A percentile compares a stretch with the other conserved stretches of the same genome.
phyloP scores from a whole-genome alignment of 441 rosid species.

The Syzygium malaccense region DNA sequence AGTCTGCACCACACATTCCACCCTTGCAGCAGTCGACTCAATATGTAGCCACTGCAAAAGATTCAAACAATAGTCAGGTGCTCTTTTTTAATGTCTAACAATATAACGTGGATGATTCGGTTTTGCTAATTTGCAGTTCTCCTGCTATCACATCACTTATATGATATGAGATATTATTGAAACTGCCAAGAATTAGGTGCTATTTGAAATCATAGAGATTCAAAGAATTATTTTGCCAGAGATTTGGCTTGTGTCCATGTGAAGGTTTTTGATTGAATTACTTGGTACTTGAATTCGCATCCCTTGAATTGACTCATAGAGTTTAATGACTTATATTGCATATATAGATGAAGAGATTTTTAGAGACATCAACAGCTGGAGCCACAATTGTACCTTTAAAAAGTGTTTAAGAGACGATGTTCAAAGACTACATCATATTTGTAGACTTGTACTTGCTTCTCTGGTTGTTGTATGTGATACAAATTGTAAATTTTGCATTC shows the following conservation, averaged over 20 bases:
- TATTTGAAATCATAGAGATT: background rate
- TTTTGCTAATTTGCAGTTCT: background rate
- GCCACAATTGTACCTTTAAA: background rate
- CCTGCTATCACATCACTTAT: background rate
- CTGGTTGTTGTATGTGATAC: background rate
- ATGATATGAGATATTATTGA: background rate
- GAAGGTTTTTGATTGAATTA: background rate
- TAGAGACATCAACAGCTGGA: background rate
- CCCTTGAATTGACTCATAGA: background rate
- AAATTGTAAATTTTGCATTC: background rate
- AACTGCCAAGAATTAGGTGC: background rate
- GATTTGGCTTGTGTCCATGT: background rate
- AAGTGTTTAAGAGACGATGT: background rate
- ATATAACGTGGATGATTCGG: background rate
- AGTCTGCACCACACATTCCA: conserved; percentile 22
- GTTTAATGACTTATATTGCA: background rate
- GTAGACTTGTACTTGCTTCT: background rate
- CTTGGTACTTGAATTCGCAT: background rate
- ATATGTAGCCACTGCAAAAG: conserved; percentile 18
- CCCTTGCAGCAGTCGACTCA: conserved; percentile 29
- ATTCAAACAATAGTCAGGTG: conserved; percentile 36
- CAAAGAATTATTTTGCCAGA: background rate
- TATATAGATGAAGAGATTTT: background rate
- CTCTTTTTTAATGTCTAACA: background rate
- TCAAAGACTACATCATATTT: background rate